Conservation (phyloP, 306 rosid species). For the Ormosia semicastrata region DNA sequence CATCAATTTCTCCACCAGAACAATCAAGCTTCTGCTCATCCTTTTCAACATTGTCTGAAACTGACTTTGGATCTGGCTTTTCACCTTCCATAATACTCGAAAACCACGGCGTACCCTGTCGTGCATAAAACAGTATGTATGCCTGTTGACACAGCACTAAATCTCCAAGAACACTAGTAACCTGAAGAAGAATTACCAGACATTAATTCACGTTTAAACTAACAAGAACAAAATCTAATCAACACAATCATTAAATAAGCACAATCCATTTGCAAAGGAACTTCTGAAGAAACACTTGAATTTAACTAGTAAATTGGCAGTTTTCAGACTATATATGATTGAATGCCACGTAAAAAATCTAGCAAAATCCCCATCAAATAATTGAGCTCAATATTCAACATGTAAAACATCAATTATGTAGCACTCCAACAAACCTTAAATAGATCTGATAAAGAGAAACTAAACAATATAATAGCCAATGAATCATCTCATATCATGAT, state of each 20-base stretch:
- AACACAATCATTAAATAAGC: neutral
- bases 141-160: slow-evolving; percentile 47
- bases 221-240: neutral
- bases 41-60: neutral
- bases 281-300: neutral
- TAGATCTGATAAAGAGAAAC: neutral
- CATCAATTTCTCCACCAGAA: neutral
- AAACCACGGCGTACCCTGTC: slow-evolving; percentile 64
- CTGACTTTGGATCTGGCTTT: neutral
- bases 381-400: neutral
- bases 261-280: too few relatives aligned
- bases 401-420: neutral
- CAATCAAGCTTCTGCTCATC: neutral
- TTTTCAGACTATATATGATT: neutral
- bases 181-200: slow-evolving; percentile 38
- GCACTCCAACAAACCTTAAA: neutral
- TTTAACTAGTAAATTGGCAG: neutral
- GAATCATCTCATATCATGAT: neutral
- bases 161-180: slow-evolving; percentile 42
- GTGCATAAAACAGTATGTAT: slow-evolving; percentile 66
- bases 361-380: too few relatives aligned
- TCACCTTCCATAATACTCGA: slow-evolving; percentile 36
- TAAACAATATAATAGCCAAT: neutral
- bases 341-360: neutral
- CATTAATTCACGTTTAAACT: neutral